Evolutionary conservation across 257 asterid genomes (phyloP), one percentile per base, ranked within the genome.

Genomic region (Rubia yunnanensis): DNA sequence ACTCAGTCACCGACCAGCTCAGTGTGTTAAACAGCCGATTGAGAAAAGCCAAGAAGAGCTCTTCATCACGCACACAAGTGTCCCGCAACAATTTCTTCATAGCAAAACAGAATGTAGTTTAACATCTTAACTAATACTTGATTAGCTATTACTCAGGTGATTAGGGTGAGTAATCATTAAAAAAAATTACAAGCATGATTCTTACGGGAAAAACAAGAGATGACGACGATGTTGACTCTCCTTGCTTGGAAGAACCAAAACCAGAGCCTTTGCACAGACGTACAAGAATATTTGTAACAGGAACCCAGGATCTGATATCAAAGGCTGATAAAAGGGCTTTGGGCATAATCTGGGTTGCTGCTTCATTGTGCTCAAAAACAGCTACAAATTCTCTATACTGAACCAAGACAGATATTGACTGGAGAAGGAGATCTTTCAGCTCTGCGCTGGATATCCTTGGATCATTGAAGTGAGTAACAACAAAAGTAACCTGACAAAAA

Each of bases 1-100:
- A 92, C 75, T 92, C 98, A 32, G 97, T 92, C 94, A 89, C 89
- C 31, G 96, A 82, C 98, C 98, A 92, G 80, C 98, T 89, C 72
- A 92, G 83, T 30, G 95, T 89, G 79, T 92, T 89, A 59, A 92
- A 92, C 65, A 92, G 69, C 67, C 92, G 87, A 70, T 92, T 92
- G 76, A 92, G 92, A 69, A 92, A 92, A 54, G 96, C 80, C 39
- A 96, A 92, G 82, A 89, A 89, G 59, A 87, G 78, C 63, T 81
- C 86, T 15, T 76, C 85, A 28, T 92, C 83, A 27, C 76, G 81
- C 39, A 77, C 66, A 83, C 97, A 92, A 76, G 92, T 91, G 59
- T 92, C 96, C 78, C 88, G 83, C 77, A 92, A 77, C 84, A 92
- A 66, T 80, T 79, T 85, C 97, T 92, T 58, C 15, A 77, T 38